These are phyloP conservation scores for Ciborinia camelliae DNA, from an alignment of 2,329 filamentous ascomycete species.

Conservation along the genomic window DNA sequence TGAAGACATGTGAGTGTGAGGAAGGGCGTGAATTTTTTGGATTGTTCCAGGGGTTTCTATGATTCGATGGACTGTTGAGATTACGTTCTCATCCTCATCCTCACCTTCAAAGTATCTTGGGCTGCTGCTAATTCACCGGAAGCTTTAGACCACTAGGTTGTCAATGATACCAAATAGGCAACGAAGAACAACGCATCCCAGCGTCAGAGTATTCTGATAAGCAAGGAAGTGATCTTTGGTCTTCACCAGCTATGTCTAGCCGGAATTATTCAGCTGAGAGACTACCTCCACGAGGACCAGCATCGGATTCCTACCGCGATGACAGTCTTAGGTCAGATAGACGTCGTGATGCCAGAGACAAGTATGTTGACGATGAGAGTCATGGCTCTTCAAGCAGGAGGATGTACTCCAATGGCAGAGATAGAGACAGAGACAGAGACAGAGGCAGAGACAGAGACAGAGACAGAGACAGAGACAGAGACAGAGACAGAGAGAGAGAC, in stretches of 20 bases:
- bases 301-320: background rate
- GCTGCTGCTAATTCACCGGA: background rate
- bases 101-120: background rate
- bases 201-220: background rate
- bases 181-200: background rate
- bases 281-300: background rate
- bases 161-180: background rate
- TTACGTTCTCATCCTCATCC: background rate
- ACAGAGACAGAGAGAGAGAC: no score
- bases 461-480: background rate
- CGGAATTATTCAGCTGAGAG: background rate
- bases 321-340: background rate
- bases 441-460: no score
- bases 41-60: background rate
- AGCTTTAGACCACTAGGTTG: background rate
- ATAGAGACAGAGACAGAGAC: no score
- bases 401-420: background rate
- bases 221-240: background rate
- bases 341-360: background rate
- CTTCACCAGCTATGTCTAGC: slow-evolving; percentile 3
- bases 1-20: background rate
- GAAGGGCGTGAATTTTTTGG: background rate
- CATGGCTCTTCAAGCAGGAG: background rate
- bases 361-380: background rate
- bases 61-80: background rate